Evolutionary conservation across 306 rosid species (phyloP), one percentile per base, ranked within the genome.

Genomic region (Bauhinia variegata): DNA sequence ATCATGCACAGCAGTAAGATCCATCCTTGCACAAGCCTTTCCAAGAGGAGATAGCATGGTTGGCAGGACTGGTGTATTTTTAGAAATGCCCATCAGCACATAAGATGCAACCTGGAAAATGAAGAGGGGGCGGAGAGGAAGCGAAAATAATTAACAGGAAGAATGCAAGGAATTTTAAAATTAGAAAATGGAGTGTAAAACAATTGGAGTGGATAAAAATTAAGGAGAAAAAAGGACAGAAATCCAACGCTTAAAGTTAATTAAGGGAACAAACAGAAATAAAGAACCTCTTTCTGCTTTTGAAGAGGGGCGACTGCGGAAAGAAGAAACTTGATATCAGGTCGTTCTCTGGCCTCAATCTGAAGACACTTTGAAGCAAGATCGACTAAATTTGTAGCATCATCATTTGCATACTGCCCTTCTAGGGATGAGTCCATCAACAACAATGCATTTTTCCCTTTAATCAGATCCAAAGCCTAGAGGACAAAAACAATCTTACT

Each of bases 351-450:
- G 44, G 96, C 91, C 87, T 89, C 98, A 53, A 81, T 82, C 78
- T 89, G 96, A 59, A 92, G 96, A 81, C 96, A 92, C 74, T 86
- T 89, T 9, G 98, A 92, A 50, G 98, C 93, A 50, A 92, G 91
- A 72, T 92, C 96, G 73, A 92, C 91, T 87, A 89, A 79, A 67
- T 84, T 83, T 33, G 93, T 86, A 17, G 98, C 98, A 78, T 92
- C 98, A 64, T 87, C 96, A 42, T 89, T 82, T 31, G 75, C 85
- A 55, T 89, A 92, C 75, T 92, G 93, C 73, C 98, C 98, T 78
- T 92, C 96, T 56, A 92, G 76, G 49, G 98, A 92, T n/a, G 98
- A 92, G 76, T 89, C 98, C 96, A 92, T 89, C 81, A 92, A 75
- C 80, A 85, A 54, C 75, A 89, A 71, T 14, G 80, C 83, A 77